Evolutionary conservation across 2,329 filamentous ascomycete species (phyloP), one percentile per base, ranked within the genome.

Genomic region (Nemania diffusa): DNA sequence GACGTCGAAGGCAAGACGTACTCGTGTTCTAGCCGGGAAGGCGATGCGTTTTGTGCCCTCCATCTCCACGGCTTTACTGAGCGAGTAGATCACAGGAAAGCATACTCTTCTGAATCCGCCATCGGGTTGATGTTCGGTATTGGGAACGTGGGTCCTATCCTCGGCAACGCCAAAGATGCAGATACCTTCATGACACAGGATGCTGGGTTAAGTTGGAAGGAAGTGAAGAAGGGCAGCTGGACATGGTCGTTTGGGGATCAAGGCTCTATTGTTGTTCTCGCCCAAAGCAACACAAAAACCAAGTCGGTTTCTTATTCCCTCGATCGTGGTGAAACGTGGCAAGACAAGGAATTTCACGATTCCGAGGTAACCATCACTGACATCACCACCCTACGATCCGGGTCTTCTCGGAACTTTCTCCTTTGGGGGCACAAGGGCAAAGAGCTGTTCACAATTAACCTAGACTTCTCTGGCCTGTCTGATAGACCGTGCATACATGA

Each of bases 61-160:
- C 94, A 99, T 79, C 85, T 99, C 42, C 97, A 99, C 78, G 93
- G 95, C 63, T 99, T 97, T 81, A 98, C 97, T 0, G 96, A 99
- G 80, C 90, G 96, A 69, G 82, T 82, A 34, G 93, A 98, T 77
- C 91, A 90, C 74, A 84, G 90, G 53, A 92, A 95, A 77, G 97
- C 93, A 0, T 98, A 92, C 79, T 96, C 93, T 8, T 97, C 94
- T 2, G 88, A 90, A 53, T 94, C 92, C 3, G 95, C 96, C 0
- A 88, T 97, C 42, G 97, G 96, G 11, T 80, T 99, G 60, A 93
- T 98, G 88, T 90, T 99, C 77, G 96, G 89, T 17, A 88, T 94
- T 69, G 96, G 96, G 72, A 99, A 98, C 74, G 94, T 99, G 9
- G 97, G 97, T 11, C 77, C 83, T 17, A 84, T 84, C 66, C 86